Evolutionary conservation across 371 early-diverging fungal genomes (phyloP).

Genomic region (Mortierella sp.): DNA sequence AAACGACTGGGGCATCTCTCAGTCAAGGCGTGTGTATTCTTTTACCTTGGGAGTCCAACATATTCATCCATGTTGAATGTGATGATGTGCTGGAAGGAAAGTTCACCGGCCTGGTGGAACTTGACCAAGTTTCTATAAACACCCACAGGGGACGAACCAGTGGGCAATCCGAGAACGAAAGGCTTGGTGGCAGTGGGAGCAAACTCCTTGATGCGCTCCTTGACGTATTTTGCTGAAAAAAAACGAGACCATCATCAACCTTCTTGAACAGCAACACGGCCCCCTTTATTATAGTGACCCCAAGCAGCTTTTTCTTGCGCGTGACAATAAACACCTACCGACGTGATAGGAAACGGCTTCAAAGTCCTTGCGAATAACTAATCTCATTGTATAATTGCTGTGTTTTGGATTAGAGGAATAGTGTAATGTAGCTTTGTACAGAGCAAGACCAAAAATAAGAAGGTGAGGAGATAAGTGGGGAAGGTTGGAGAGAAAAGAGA

Average conservation of each 20-base stretch:
- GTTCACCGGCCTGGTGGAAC: constrained; percentile 66
- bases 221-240: constrained; percentile 78
- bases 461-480: background rate
- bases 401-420: background rate
- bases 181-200: constrained; percentile 81
- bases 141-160: constrained; percentile 76
- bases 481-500: background rate
- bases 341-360: constrained; percentile 73
- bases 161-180: constrained; percentile 89
- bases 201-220: constrained; percentile 83
- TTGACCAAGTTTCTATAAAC: constrained; percentile 75
- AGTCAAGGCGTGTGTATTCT: too few relatives aligned
- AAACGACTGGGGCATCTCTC: too few relatives aligned
- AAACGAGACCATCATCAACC: background rate
- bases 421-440: background rate
- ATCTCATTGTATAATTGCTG: constrained; percentile 68
- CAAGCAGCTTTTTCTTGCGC: too few relatives aligned
- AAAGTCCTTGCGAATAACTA: constrained; percentile 76
- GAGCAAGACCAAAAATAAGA: background rate
- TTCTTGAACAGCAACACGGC: too few relatives aligned
- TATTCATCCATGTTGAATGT: constrained; percentile 82
- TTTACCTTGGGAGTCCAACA: constrained; percentile 58
- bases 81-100: constrained; percentile 71
- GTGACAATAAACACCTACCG: constrained; percentile 56
- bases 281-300: too few relatives aligned